phyloP scores from a whole-genome alignment of 108 stramenopile genomes.

The Epithemia pelagica region DNA sequence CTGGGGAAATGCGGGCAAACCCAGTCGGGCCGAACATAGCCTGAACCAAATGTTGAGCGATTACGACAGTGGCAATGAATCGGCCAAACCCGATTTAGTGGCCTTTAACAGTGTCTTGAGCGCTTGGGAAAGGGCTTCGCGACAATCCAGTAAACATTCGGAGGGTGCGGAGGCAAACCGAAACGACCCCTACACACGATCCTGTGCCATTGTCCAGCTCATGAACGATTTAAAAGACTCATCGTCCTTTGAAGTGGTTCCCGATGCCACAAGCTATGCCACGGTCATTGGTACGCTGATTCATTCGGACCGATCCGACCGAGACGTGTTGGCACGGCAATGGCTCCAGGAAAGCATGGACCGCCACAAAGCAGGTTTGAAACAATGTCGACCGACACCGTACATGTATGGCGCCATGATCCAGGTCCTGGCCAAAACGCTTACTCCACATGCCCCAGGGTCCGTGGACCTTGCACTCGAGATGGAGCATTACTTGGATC shows the following conservation, averaged over 20 bases:
- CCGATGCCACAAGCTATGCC: background rate
- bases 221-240: background rate
- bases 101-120: background rate
- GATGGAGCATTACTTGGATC: background rate
- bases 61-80: background rate
- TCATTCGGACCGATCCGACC: background rate
- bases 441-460: background rate
- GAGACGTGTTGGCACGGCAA: background rate
- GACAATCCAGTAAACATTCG: background rate
- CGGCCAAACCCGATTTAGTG: background rate
- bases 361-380: background rate
- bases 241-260: background rate
- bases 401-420: background rate
- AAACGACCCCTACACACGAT: background rate
- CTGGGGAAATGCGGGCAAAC: background rate
- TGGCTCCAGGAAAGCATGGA: background rate
- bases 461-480: background rate
- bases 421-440: background rate
- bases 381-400: background rate
- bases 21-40: background rate
- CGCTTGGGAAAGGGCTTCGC: background rate
- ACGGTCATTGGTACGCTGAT: background rate
- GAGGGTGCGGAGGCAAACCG: background rate
- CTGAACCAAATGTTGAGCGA: background rate
- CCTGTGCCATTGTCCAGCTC: background rate